Conservation (phyloP, 202 grass and related monocot species). For the Elaeis oleifera region DNA sequence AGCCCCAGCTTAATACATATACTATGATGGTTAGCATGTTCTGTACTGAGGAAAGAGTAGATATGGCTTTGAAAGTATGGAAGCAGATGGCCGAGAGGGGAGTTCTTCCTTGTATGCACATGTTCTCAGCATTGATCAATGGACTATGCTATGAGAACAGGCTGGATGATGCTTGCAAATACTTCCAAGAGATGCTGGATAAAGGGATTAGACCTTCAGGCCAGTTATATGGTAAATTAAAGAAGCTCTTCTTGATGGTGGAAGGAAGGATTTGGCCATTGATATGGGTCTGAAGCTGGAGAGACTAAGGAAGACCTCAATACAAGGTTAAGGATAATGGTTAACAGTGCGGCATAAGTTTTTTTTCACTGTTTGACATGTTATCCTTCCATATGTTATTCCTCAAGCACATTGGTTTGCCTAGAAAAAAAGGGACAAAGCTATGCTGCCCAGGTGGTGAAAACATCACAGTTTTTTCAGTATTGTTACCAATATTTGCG, state of each 20-base stretch:
- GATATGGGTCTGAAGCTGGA: constrained; percentile 55
- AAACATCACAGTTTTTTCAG: too few relatives aligned
- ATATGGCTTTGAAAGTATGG: constrained; percentile 82
- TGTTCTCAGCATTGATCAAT: constrained; percentile 73
- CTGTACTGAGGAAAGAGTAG: constrained; percentile 52
- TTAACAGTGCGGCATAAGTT: too few relatives aligned
- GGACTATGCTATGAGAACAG: constrained; percentile 70
- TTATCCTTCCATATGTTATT: too few relatives aligned
- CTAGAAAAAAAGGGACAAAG: too few relatives aligned
- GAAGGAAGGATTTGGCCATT: constrained; percentile 56
- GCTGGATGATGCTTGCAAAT: constrained; percentile 62
- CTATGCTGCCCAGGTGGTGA: too few relatives aligned
- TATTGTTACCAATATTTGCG: too few relatives aligned
- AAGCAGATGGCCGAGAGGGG: constrained; percentile 62
- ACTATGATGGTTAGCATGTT: constrained; percentile 78
- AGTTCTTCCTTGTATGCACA: constrained; percentile 73
- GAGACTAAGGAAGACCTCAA: constrained; percentile 38
- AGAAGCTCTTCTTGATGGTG: constrained; percentile 47
- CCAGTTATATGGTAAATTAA: constrained; percentile 64
- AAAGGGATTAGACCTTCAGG: constrained; percentile 78
- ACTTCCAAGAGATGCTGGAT: constrained; percentile 81
- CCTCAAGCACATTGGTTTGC: too few relatives aligned
- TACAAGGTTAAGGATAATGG: constrained; percentile 25
- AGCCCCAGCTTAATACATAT: constrained; percentile 67
- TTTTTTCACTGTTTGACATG: too few relatives aligned